Evolutionary conservation across 148 eudicot species (phyloP), one percentile per base, ranked within the genome.

Genomic region (Dianthus caryophyllus): DNA sequence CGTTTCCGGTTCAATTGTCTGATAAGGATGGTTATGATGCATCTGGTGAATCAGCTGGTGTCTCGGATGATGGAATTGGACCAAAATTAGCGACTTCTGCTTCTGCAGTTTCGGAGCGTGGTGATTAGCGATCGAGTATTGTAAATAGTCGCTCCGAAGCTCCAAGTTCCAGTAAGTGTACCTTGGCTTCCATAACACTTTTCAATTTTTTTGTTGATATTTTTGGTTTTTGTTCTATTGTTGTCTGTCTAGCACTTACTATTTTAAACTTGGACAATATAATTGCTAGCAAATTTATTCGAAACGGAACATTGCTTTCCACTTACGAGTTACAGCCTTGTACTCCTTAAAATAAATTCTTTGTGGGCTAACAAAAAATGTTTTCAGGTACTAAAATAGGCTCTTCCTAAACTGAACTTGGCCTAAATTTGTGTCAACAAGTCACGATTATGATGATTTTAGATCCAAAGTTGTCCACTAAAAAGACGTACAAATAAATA

Each of bases 1-100:
- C 84, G 0, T 78, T 84, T 72, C 84, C 83, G 2, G 83, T 70
- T 48, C 69, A 66, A 53, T 67, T 79, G 66, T 67, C 79, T 64
- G 84, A 75, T 39, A 84, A 70, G 73, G 78, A 77, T 69, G 78
- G 81, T 27, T 66, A 65, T 74, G 78, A 66, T 43, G 74, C 70
- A 52, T 74, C 76, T 22, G 74, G 52, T 64, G 80, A 77, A 67
- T 80, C 73, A 12, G 72, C 74, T 30, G 68, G 78, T 43, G 74
- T 81, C 17, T 73, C 76, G 27, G 70, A 71, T 61, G 76, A 72
- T 47, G 72, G 77, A 20, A 39, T 65, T 41, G 59, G 31, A 62
- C 46, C 73, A 43, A 68, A 78, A 53, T 64, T 69, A 30, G 61
- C 66, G 22, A 53, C 65, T 26, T 43, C 75, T 44, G 49, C 49